These are phyloP conservation scores for Sequoia sempervirens DNA, from an alignment of 75 land plant genomes.

Conservation along the genomic window DNA sequence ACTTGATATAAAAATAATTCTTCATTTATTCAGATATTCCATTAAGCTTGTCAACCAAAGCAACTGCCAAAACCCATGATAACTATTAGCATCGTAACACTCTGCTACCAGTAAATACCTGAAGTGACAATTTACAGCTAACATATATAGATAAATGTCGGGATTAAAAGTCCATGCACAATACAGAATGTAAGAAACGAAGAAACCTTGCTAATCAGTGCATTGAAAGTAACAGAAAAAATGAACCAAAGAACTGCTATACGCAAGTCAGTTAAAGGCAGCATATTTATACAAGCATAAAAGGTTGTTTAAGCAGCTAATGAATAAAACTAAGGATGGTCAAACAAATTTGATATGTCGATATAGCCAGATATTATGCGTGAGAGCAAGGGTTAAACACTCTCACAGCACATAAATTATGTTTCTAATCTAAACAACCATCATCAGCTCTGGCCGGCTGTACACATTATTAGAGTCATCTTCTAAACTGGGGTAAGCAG, in stretches of 20 bases:
- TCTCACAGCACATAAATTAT: neutral
- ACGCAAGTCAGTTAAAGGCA: neutral
- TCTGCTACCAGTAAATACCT: neutral
- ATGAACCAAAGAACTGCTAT: neutral
- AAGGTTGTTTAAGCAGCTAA: neutral
- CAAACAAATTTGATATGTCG: neutral
- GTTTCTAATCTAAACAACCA: constrained; percentile 47
- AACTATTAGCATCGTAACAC: neutral
- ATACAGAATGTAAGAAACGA: neutral
- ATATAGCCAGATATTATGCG: neutral
- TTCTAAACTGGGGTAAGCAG: constrained; percentile 80
- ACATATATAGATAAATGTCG: neutral
- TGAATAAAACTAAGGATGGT: neutral
- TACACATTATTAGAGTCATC: constrained; percentile 69
- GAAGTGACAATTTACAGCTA: neutral
- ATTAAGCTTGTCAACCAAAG: too few relatives aligned
- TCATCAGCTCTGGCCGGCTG: constrained; percentile 77
- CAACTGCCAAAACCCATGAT: too few relatives aligned
- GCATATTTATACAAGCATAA: neutral
- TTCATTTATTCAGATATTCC: too few relatives aligned
- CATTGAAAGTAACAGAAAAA: neutral
- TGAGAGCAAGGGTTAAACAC: neutral
- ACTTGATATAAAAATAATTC: too few relatives aligned
- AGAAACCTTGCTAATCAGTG: neutral
- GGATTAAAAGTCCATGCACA: neutral